phyloP scores from a whole-genome alignment of 2,329 filamentous ascomycete species.

The Calcarisporium arbuscula region DNA sequence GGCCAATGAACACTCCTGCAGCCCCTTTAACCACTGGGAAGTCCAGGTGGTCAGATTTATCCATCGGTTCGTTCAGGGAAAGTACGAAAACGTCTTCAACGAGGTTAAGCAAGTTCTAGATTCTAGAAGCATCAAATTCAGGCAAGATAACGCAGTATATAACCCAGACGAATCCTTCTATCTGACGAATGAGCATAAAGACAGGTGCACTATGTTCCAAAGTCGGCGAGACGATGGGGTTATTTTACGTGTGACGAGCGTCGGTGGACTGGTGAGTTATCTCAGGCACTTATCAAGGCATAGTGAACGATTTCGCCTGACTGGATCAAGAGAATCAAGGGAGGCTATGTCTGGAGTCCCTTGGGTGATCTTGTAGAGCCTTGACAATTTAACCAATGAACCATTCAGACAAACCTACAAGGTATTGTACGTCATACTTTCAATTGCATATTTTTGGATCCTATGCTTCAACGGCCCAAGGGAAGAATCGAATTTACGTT shows the following conservation, averaged over 20 bases:
- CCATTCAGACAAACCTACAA: too few relatives aligned
- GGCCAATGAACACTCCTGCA: slow-evolving; percentile 8
- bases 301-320: not conserved
- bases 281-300: not conserved
- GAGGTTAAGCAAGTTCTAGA: slow-evolving; percentile 4
- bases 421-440: too few relatives aligned
- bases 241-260: slow-evolving; percentile 1
- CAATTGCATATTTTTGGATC: too few relatives aligned
- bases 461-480: too few relatives aligned
- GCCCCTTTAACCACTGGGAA: slow-evolving; percentile 13
- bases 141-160: not conserved
- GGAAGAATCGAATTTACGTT: too few relatives aligned
- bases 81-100: slow-evolving; percentile 8
- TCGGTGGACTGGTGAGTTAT: slow-evolving; percentile 1
- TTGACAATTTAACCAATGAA: too few relatives aligned
- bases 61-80: slow-evolving; percentile 8
- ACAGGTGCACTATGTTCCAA: not conserved
- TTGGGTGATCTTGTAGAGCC: too few relatives aligned
- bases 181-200: not conserved
- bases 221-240: not conserved
- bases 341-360: slow-evolving; percentile 1
- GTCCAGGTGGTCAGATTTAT: slow-evolving; percentile 11
- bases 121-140: not conserved
- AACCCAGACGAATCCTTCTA: not conserved
- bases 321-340: not conserved